Base-by-base conservation (phyloP, 73 alveolate species). In the Paramecium bursaria region DNA sequence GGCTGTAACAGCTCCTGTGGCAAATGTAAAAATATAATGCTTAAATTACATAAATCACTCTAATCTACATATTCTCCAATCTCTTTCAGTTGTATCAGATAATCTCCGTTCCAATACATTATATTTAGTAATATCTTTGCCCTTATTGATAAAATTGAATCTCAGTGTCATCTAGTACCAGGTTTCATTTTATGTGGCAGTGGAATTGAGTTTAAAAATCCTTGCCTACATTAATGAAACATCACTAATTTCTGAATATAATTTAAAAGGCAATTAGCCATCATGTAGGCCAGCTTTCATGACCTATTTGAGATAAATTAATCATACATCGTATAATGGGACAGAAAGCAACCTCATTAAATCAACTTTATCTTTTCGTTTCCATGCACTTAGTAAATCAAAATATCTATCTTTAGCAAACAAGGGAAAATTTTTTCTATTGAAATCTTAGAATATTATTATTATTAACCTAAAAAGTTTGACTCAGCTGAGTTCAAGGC, bases 361-460 rank as follows among this genome's bases (percentile, higher is more conserved):
- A 55, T 79, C 89, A 7, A 79, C 89, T 4, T 79, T 79, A 39
- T 54, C 85, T 35, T 79, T 55, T 79, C 89, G 30, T 21, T 79
- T 33, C 13, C 54, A 79, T 13, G 85, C 85, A 26, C 47, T 73
- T 44, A 79, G 35, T 13, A 73, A 50, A 30, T 79, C 89, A 55
- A 79, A 79, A 54, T 79, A 79, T 79, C 60, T 79, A 79, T 79
- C 85, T 25, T 73, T 61, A 21, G 89, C 89, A 17, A 79, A 61
- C 49, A 53, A 25, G 11, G 55, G 85, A 47, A 79, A 76, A 42
- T 57, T 15, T 4, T 29, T 76, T 51, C 75, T 47, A 39, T 76
- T 76, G 35, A 76, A 79, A 54, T 79, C 89, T 79, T 35, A 39
- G n/a, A 26, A 75, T 26, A 27, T 39, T 33, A 67, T 44, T 42